Percentiles rank a stretch among this genome's conserved stretches.
These are phyloP conservation scores for Wallacemonas collosoma DNA, from an alignment of 208 protist species.

Conservation along the genomic window DNA sequence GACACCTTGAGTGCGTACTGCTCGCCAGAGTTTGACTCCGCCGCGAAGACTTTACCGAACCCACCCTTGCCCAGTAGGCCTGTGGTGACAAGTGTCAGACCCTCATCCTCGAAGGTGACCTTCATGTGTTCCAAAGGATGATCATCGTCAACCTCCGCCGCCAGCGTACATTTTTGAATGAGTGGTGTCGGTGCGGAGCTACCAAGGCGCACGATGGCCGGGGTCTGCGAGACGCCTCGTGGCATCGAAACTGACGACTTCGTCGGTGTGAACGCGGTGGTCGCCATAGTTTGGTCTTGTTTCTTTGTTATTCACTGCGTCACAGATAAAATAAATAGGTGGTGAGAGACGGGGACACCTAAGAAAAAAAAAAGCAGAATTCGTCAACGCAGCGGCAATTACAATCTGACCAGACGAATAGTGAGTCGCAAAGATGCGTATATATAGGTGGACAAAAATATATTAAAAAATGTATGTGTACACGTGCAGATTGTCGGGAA, in stretches of 20 bases:
- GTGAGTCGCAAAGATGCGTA: background rate
- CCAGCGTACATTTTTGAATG: conserved; percentile 71
- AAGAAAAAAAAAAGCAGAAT: conserved; percentile 19
- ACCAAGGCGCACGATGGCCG: conserved; percentile 61
- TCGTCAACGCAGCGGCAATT: background rate
- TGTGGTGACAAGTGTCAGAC: conserved; percentile 61
- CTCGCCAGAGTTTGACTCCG: conserved; percentile 72
- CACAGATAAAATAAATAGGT: too few species aligned
- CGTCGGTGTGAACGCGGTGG: conserved; percentile 22
- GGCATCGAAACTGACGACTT: conserved; percentile 55
- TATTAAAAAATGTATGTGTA: conserved; percentile 23
- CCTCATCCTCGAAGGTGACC: conserved; percentile 76
- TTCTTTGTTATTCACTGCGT: too few species aligned
- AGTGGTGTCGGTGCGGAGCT: conserved; percentile 66
- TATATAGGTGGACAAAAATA: background rate
- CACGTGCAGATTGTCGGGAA: conserved; percentile 1
- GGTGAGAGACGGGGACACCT: background rate
- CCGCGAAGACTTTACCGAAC: conserved; percentile 84
- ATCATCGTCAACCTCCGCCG: conserved; percentile 45
- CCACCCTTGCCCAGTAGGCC: conserved; percentile 82
- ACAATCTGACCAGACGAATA: too few species aligned
- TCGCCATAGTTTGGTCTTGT: background rate
- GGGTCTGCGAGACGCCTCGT: conserved; percentile 73
- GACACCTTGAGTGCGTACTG: conserved; percentile 86
- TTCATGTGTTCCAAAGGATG: conserved; percentile 70